phyloP scores from a whole-genome alignment of 2,329 filamentous ascomycete species.

The Fusarium luffae region DNA sequence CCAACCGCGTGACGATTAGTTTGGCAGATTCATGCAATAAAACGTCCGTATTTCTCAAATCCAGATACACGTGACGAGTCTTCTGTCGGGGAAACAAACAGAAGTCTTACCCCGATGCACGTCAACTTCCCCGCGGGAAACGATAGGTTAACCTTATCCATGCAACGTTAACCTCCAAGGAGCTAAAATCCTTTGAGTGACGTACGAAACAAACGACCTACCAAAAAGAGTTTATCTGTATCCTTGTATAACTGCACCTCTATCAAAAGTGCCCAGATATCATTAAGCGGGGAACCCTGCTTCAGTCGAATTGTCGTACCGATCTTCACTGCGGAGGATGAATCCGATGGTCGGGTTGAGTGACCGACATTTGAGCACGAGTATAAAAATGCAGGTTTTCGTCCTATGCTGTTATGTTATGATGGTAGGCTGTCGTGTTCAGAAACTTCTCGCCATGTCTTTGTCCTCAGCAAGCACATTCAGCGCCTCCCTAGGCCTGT shows the following conservation, averaged over 20 bases:
- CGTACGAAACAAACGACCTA: slow-evolving; percentile 22
- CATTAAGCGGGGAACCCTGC: slow-evolving; percentile 36
- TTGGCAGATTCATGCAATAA: no score
- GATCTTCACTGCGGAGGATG: slow-evolving; percentile 15
- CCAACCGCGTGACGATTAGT: no score
- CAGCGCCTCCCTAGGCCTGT: neutral
- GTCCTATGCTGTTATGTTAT: no score
- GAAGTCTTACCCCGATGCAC: neutral
- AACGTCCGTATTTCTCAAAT: fast-evolving
- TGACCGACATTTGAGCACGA: neutral
- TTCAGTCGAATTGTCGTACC: neutral
- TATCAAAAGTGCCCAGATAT: slow-evolving; percentile 31
- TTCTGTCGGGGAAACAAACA: neutral
- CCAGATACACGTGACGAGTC: no score
- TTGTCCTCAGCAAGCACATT: neutral
- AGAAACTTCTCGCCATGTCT: slow-evolving; percentile 10
- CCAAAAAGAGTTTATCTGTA: slow-evolving; percentile 21
- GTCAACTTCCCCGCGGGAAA: neutral
- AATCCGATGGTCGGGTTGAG: slow-evolving; percentile 14
- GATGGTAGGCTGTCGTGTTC: fast-evolving
- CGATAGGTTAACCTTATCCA: neutral
- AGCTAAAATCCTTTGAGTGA: neutral
- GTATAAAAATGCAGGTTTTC: slow-evolving; percentile 8
- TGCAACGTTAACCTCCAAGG: slow-evolving; percentile 2
- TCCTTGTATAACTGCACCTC: slow-evolving; percentile 9